Evolutionary conservation across 108 stramenopile genomes (phyloP), one percentile per base, ranked within the genome.

Genomic region (Stephanodiscus minutulus): DNA sequence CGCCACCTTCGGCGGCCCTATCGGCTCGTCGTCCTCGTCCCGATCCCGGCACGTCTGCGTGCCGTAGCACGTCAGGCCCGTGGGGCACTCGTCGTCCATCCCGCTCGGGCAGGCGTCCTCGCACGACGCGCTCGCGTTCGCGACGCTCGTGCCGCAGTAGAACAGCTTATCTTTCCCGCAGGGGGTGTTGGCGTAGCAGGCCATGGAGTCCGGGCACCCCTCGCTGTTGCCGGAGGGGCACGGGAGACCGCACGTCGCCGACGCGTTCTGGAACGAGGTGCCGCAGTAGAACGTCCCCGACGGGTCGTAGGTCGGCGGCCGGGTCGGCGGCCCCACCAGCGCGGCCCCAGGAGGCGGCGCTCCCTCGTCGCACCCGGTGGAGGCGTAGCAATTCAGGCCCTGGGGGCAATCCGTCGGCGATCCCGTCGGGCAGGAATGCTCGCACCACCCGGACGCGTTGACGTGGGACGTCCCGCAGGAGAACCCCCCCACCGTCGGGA

Each of bases 381-480:
- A 87, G 36, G 93, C 91, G 72, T 86, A 92, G 64, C 93, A 95
- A 37, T 68, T 87, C 57, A 86, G 68, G 28, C 72, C 83, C 43
- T 74, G 72, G 3, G 93, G 93, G 79, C 93, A 94, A 27, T 86
- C 87, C 8, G 72, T 55, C 13, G 89, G 71, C 24, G 74, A 74
- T 49, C 91, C 93, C 10, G 75, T 67, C 37, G 93, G 93, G 81
- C 93, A 94, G 15, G 87, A 83, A 31, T 48, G 63, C 9, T 69
- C 43, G 79, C 93, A 94, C 55, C 68, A 61, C 31, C 69, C 13
- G 9, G 90, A 61, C 5, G 93, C 93, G 65, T 90, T 77, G 52
- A 81, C 82, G 81, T 89, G 85, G 61, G 81, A 72, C 9, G 21
- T 81, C 6, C 93, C 93, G 54, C 93, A 94, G 76, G 80, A 91